Evolutionary conservation across 257 asterid genomes (phyloP).

Genomic region (Ocimum tenuiflorum): DNA sequence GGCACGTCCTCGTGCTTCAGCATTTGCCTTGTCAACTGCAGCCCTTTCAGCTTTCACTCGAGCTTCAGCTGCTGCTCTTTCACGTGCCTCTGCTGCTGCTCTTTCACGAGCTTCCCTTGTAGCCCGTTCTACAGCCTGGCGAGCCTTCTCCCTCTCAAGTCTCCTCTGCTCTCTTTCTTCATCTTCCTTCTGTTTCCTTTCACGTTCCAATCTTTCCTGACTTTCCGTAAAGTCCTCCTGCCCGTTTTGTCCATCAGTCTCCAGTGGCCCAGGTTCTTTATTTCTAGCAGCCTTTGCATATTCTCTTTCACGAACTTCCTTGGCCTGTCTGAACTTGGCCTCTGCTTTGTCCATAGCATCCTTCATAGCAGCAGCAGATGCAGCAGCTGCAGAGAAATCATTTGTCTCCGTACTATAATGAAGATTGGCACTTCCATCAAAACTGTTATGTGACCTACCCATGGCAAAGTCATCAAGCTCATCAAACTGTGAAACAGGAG

Average conservation of each 20-base stretch:
- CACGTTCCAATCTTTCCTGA: slow-evolving; percentile 64
- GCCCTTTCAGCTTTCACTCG: slow-evolving; percentile 65
- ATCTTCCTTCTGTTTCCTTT: slow-evolving; percentile 69
- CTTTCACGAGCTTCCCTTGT: slow-evolving; percentile 95
- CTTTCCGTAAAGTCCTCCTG: slow-evolving; percentile 67
- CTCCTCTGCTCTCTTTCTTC: slow-evolving; percentile 78
- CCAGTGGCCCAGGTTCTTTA: slow-evolving; percentile 53
- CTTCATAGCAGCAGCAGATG: slow-evolving; percentile 98
- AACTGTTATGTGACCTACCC: slow-evolving; percentile 48
- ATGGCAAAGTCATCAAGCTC: slow-evolving; percentile 84
- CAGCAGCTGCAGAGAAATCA: slow-evolving; percentile 80
- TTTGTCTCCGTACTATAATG: slow-evolving; percentile 53
- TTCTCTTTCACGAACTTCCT: slow-evolving; percentile 95
- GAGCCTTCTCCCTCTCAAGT: slow-evolving; percentile 70
- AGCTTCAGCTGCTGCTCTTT: slow-evolving; percentile 58
- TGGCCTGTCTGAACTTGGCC: slow-evolving; percentile 92
- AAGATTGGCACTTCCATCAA: slow-evolving; percentile 40
- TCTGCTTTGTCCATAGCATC: slow-evolving; percentile 99
- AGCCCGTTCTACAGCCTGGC: slow-evolving; percentile 93
- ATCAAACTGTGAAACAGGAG: slow-evolving; percentile 69
- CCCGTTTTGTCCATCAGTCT: slow-evolving; percentile 50
- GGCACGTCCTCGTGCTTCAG: slow-evolving; percentile 85
- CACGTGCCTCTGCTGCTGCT: slow-evolving; percentile 71
- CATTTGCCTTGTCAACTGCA: slow-evolving; percentile 66
- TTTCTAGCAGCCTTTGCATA: slow-evolving; percentile 67